phyloP scores from a whole-genome alignment of 2,329 filamentous ascomycete species.

The Ceratocystis lukuohia region DNA sequence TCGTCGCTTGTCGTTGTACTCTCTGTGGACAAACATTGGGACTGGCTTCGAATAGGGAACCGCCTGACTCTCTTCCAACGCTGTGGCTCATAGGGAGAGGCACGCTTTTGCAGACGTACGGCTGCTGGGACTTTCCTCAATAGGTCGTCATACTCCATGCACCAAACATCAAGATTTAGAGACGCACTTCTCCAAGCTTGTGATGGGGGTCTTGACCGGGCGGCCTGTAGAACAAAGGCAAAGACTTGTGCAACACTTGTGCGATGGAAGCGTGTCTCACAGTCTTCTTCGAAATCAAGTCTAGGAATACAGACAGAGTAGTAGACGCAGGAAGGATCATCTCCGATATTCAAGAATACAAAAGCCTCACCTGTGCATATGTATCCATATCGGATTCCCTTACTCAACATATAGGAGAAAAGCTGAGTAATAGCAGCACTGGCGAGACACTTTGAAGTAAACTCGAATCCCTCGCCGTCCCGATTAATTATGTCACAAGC shows the following conservation, averaged over 20 bases:
- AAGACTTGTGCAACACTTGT: neutral
- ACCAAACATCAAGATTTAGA: neutral
- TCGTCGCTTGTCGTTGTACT: neutral
- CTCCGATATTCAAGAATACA: neutral
- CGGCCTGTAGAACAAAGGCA: neutral
- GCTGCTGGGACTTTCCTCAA: neutral
- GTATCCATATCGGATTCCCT: neutral
- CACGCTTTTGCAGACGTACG: neutral
- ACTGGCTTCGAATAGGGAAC: neutral
- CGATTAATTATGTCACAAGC: neutral
- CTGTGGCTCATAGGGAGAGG: neutral
- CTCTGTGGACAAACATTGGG: neutral
- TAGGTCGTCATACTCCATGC: neutral
- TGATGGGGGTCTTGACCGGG: neutral
- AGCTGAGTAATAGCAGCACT: neutral
- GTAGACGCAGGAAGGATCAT: neutral
- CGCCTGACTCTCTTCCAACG: neutral
- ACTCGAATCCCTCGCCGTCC: neutral
- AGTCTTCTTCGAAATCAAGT: neutral
- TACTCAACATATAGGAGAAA: neutral
- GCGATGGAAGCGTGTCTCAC: neutral
- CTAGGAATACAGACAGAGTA: neutral
- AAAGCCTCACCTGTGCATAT: neutral
- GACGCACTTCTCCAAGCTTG: neutral
- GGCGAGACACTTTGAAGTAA: neutral